These are phyloP conservation scores for Sporodiniella umbellata DNA, from an alignment of 371 early-diverging fungal species.

Conservation along the genomic window DNA sequence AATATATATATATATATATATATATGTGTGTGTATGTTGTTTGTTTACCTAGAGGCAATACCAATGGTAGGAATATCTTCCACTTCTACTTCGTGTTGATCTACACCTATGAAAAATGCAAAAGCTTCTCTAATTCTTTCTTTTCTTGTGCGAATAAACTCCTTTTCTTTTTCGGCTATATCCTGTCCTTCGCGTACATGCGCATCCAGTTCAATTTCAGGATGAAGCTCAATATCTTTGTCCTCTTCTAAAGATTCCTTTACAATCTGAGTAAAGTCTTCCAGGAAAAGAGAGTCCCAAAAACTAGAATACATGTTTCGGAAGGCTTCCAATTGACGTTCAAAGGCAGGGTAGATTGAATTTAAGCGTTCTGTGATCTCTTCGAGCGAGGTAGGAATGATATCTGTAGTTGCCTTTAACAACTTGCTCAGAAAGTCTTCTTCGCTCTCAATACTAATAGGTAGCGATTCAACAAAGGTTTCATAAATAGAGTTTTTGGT, in stretches of 20 bases:
- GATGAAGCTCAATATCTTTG: conserved; percentile 14
- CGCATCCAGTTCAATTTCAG: conserved; percentile 35
- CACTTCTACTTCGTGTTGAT: conserved; percentile 54
- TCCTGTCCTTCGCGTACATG: conserved; percentile 37
- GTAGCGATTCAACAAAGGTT: conserved; percentile 14
- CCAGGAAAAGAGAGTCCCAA: conserved; percentile 34
- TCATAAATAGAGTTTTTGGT: conserved; percentile 7
- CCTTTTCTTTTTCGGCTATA: conserved; percentile 44
- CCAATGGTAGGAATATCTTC: conserved; percentile 67
- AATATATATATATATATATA: too few relatives aligned
- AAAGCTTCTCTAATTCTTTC: conserved; percentile 51
- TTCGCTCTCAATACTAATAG: not conserved
- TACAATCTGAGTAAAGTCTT: conserved; percentile 30
- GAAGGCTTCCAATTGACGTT: conserved; percentile 22
- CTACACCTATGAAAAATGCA: conserved; percentile 67
- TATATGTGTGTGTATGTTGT: too few relatives aligned
- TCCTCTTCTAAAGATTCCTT: conserved; percentile 24
- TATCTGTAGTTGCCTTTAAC: conserved; percentile 1
- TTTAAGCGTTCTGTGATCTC: conserved; percentile 19
- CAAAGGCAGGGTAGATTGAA: conserved; percentile 22
- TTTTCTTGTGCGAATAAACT: conserved; percentile 45
- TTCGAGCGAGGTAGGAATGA: conserved; percentile 17
- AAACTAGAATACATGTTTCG: conserved; percentile 26
- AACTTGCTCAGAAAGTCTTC: conserved; percentile 9
- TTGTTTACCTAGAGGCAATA: conserved; percentile 64